Conservation (phyloP, 2,329 filamentous ascomycete species). For the Colletotrichum sojae region DNA sequence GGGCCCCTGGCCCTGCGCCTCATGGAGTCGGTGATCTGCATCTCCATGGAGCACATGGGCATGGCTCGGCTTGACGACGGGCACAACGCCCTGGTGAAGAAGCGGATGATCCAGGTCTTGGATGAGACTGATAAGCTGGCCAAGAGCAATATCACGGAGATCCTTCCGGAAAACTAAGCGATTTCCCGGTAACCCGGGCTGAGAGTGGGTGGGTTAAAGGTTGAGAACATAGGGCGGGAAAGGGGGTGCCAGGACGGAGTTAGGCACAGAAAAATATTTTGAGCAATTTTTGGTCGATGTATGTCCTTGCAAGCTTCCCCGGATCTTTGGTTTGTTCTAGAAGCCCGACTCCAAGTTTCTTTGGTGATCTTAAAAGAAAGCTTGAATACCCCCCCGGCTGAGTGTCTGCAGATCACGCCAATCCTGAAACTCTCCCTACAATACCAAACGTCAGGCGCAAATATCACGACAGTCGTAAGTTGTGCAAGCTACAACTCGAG, state of each 20-base stretch:
- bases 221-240: not conserved
- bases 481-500: too few species aligned
- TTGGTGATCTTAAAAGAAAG: not conserved
- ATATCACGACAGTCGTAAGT: not conserved
- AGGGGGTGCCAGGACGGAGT: too few species aligned
- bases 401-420: constrained; percentile 4
- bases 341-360: not conserved
- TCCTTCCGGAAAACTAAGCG: constrained; percentile 42
- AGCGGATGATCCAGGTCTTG: constrained; percentile 46
- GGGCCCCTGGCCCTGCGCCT: constrained; percentile 50
- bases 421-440: constrained; percentile 6
- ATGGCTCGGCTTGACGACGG: constrained; percentile 32
- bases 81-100: constrained; percentile 35
- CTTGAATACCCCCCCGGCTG: not conserved
- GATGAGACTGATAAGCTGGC: constrained; percentile 47
- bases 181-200: not conserved
- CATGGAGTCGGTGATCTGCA: constrained; percentile 53
- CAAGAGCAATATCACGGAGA: constrained; percentile 49
- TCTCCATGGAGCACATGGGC: constrained; percentile 54
- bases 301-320: not conserved
- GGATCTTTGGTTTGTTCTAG: not conserved
- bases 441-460: not conserved
- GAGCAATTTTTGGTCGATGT: too few species aligned
- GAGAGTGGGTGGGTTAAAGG: not conserved
- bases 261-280: too few species aligned